These are phyloP conservation scores for Sclerotinia subarctica DNA, from an alignment of 2,329 filamentous ascomycete species.

Conservation along the genomic window DNA sequence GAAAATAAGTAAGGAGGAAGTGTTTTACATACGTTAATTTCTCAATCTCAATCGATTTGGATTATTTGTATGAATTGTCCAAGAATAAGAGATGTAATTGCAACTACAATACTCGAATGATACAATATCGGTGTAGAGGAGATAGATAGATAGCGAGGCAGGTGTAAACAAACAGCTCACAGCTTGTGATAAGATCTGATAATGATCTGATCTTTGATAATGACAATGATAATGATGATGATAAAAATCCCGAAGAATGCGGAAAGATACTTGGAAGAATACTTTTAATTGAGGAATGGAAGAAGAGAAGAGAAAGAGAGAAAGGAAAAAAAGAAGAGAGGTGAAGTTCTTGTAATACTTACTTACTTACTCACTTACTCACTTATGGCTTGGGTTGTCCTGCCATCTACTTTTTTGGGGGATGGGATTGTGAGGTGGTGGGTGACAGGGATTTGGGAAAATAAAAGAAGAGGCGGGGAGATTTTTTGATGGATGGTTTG, in stretches of 20 bases:
- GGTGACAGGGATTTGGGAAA: conserved; percentile 7
- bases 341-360: conserved; percentile 14
- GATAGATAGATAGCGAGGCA: background rate
- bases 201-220: background rate
- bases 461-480: conserved; percentile 6
- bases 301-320: background rate
- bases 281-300: background rate
- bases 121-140: conserved; percentile 1
- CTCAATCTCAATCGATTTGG: background rate
- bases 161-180: background rate
- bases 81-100: no score
- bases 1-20: no score
- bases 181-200: background rate
- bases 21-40: background rate
- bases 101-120: background rate
- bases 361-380: background rate
- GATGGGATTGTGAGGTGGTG: background rate
- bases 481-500: background rate
- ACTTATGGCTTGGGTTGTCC: conserved; percentile 20
- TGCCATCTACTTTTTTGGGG: conserved; percentile 25
- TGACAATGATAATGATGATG: background rate
- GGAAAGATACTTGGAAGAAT: background rate
- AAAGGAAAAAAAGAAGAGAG: background rate
- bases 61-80: background rate
- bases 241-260: conserved; percentile 1